Percentiles rank a stretch among this genome's conserved stretches.
Conservation (phyloP, 768 basidiomycete species). For the Multifurca ochricompacta region DNA sequence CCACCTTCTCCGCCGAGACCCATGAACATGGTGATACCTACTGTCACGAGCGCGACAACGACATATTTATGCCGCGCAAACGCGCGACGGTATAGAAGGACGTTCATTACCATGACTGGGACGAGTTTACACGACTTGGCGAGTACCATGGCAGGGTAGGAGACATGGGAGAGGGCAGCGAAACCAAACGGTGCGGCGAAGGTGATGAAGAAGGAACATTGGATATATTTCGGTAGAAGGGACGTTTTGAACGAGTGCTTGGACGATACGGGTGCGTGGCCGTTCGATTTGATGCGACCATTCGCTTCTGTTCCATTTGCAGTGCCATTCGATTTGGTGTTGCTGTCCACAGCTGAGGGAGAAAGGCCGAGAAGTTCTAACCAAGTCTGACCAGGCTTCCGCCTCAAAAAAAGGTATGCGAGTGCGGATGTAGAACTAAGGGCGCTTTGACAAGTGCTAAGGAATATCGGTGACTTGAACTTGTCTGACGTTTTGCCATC, state of each 20-base stretch:
- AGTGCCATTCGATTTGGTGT: conserved; percentile 23
- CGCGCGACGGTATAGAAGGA: conserved; percentile 84
- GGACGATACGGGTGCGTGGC: conserved; percentile 28
- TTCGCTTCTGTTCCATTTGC: conserved; percentile 36
- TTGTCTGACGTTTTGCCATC: conserved; percentile 56
- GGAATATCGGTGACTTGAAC: conserved; percentile 80
- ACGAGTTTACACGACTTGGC: conserved; percentile 99
- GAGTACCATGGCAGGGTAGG: conserved; percentile 97
- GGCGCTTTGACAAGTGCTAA: conserved; percentile 79
- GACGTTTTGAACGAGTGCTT: conserved; percentile 29
- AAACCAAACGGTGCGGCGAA: conserved; percentile 94
- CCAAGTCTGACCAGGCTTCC: conserved; percentile 46
- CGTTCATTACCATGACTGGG: conserved; percentile 97
- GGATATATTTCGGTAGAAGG: conserved; percentile 69
- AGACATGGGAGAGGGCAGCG: conserved; percentile 89
- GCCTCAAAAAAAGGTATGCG: conserved; percentile 61
- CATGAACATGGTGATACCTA: conserved; percentile 93
- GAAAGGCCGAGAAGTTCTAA: conserved; percentile 56
- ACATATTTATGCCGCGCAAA: conserved; percentile 94
- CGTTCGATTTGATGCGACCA: conserved; percentile 24
- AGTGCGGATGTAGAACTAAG: conserved; percentile 71
- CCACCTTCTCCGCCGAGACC: conserved; percentile 60
- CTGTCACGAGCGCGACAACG: conserved; percentile 88
- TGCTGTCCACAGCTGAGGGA: conserved; percentile 21
- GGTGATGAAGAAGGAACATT: conserved; percentile 83